Evolutionary conservation across 257 asterid species (phyloP).

Genomic region (Striga asiatica): DNA sequence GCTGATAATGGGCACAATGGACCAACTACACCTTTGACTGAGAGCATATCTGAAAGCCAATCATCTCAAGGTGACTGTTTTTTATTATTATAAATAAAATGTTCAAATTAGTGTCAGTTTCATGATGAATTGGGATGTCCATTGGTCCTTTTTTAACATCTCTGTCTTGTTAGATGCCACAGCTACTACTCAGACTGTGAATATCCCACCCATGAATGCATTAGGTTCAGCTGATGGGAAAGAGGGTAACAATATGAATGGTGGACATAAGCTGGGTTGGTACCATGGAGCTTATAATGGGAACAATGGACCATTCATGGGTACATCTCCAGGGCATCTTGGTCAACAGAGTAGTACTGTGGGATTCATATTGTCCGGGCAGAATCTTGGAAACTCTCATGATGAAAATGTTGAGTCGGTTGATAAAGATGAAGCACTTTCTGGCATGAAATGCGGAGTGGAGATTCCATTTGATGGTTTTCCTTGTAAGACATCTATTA

Average conservation of each 20-base stretch:
- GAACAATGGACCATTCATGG: conserved; percentile 15
- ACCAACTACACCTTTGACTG: conserved; percentile 17
- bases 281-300: conserved; percentile 24
- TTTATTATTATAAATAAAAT: neutral
- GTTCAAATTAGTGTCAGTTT: neutral
- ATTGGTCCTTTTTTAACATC: conserved; percentile 3
- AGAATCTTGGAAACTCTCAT: conserved; percentile 15
- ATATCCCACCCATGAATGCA: neutral
- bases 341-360: conserved; percentile 16
- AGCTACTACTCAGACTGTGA: conserved; percentile 1
- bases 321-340: conserved; percentile 17
- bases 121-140: neutral
- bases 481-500: no score
- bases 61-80: conserved; percentile 35
- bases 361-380: conserved; percentile 8
- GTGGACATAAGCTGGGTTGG: conserved; percentile 16
- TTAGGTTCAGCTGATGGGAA: conserved; percentile 17
- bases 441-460: no score
- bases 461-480: no score
- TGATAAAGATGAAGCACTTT: conserved; percentile 14
- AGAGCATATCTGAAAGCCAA: conserved; percentile 14
- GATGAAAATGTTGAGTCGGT: conserved; percentile 18
- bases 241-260: conserved; percentile 11
- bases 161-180: neutral
- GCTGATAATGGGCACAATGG: no score